A percentile compares a stretch with the other conserved stretches of the same genome.
These are phyloP conservation scores for Gossypium laxum DNA, from an alignment of 441 rosid species.

Conservation along the genomic window DNA sequence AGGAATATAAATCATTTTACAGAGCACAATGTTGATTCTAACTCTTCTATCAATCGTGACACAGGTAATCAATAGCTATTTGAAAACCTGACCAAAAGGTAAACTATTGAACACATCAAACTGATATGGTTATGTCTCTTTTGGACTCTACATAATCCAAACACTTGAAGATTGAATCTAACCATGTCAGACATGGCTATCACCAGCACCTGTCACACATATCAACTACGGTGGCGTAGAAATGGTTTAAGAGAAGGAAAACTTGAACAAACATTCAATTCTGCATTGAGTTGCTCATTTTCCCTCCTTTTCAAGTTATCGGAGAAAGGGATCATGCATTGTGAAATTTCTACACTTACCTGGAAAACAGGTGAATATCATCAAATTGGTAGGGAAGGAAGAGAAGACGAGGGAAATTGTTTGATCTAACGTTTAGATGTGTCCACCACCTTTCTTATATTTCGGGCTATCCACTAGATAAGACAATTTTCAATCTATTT, in stretches of 20 bases:
- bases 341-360: not conserved
- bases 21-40: not conserved
- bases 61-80: not conserved
- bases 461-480: not conserved
- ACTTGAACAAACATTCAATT: not conserved
- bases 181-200: not conserved
- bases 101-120: not conserved
- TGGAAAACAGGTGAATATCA: slow-evolving; percentile 1
- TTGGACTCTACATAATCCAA: not conserved
- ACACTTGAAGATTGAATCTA: not conserved
- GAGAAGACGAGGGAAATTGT: not conserved
- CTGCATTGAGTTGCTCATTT: not conserved
- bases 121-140: not conserved
- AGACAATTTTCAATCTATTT: not conserved
- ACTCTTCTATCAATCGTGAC: not conserved
- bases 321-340: not conserved
- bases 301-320: not conserved
- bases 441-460: not conserved
- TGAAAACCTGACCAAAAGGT: not conserved
- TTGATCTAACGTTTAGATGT: not conserved
- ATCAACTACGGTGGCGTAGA: not conserved
- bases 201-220: not conserved
- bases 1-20: not conserved
- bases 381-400: not conserved
- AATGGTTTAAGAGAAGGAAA: not conserved